These are phyloP conservation scores for Nosema muscidifuracis DNA, from an alignment of 371 early-diverging fungal genomes.

Conservation along the genomic window DNA sequence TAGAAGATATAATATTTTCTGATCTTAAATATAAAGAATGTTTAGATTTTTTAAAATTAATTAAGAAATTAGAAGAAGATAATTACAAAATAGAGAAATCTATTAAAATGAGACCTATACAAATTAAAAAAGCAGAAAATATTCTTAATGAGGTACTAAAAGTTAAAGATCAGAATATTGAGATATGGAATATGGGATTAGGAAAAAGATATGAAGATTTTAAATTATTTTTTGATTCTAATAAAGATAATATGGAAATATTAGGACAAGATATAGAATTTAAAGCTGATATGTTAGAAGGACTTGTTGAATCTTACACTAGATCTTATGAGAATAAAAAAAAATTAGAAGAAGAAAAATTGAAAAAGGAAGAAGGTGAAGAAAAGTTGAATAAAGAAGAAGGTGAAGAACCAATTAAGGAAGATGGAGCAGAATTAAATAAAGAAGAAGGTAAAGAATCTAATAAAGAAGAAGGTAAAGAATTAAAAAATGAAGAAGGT, in stretches of 20 bases:
- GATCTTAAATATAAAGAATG: neutral
- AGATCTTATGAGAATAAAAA: neutral
- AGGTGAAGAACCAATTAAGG: neutral
- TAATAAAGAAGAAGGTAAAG: neutral
- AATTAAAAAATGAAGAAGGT: neutral
- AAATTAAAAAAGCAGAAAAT: neutral
- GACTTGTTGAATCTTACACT: neutral
- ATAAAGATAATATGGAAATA: neutral
- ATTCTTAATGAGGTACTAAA: neutral
- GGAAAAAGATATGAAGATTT: neutral
- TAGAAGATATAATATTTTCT: neutral
- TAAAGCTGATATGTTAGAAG: neutral
- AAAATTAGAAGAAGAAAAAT: neutral
- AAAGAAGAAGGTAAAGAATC: neutral
- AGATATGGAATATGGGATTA: neutral
- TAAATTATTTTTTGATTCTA: neutral
- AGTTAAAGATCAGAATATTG: neutral
- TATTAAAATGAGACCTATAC: neutral
- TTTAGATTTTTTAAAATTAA: neutral
- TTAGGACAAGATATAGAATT: neutral
- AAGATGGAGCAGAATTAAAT: neutral
- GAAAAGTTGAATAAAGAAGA: neutral
- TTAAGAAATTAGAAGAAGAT: neutral
- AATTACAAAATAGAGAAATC: neutral
- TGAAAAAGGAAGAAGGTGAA: slow-evolving; percentile 1